Evolutionary conservation across 2,329 filamentous ascomycete genomes (phyloP).

Genomic region (Neoscytalidium dimidiatum): DNA sequence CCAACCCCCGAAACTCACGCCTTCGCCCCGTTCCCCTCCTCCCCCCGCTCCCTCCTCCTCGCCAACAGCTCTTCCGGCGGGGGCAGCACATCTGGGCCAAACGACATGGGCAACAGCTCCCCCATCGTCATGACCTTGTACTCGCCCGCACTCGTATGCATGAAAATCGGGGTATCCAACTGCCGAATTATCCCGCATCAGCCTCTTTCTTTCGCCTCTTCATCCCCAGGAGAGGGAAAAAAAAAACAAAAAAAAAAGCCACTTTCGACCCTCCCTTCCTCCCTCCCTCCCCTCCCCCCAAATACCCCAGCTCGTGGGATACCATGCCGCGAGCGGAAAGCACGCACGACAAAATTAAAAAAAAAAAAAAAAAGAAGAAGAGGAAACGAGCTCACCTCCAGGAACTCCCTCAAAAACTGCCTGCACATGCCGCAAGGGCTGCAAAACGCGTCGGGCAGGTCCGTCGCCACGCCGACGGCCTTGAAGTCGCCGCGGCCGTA

Average conservation of each 20-base stretch:
- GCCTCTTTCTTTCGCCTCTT: not conserved
- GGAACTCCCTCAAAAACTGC: constrained; percentile 66
- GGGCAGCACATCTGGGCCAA: constrained; percentile 53
- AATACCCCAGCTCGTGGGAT: not conserved
- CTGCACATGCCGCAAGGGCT: constrained; percentile 92
- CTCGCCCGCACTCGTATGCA: constrained; percentile 84
- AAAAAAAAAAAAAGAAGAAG: not conserved
- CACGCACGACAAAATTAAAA: no score
- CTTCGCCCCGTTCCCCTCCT: not conserved
- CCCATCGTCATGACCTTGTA: constrained; percentile 70
- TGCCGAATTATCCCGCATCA: constrained; percentile 23
- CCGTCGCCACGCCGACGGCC: constrained; percentile 83
- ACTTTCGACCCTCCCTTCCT: no score
- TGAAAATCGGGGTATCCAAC: constrained; percentile 74
- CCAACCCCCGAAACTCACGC: not conserved
- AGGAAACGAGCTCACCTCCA: not conserved
- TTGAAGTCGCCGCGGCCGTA: constrained; percentile 58
- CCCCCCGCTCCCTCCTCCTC: constrained; percentile 21
- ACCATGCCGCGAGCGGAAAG: no score
- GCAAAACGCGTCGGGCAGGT: constrained; percentile 54
- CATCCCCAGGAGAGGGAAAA: no score
- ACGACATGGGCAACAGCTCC: constrained; percentile 58
- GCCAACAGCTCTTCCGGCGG: constrained; percentile 35
- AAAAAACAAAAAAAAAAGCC: no score
- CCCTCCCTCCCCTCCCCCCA: not conserved